Percentiles rank a stretch among this genome's conserved stretches.
Conservation (phyloP, 1,284 basidiomycete species). For the Leccinum pachyderme region DNA sequence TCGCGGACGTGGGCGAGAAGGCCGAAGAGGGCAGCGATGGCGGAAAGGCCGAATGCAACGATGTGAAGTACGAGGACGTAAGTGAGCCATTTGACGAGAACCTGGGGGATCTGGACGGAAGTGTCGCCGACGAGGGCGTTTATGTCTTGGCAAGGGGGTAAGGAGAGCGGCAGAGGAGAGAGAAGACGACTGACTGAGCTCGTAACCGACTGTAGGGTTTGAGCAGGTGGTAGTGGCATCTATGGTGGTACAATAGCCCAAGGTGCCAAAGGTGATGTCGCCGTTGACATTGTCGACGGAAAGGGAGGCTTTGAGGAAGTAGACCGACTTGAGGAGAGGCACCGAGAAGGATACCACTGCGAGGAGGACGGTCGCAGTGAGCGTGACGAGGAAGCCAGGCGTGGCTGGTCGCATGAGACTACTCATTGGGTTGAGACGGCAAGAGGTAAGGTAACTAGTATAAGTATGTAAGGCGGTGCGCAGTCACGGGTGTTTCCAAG, state of each 20-base stretch:
- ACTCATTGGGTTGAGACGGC: constrained; percentile 42
- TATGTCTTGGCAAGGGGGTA: constrained; percentile 54
- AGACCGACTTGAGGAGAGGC: constrained; percentile 80
- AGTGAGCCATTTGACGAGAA: constrained; percentile 86
- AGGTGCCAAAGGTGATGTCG: constrained; percentile 74
- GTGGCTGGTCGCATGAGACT: constrained; percentile 71
- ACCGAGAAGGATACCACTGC: constrained; percentile 85
- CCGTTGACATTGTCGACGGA: constrained; percentile 50
- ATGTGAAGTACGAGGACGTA: constrained; percentile 88
- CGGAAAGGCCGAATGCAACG: constrained; percentile 72
- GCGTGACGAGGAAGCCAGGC: constrained; percentile 79
- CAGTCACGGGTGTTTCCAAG: constrained; percentile 7
- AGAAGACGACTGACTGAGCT: constrained; percentile 60
- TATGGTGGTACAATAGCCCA: constrained; percentile 77
- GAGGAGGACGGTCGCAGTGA: constrained; percentile 71
- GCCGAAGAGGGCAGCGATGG: constrained; percentile 72
- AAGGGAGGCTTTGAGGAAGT: constrained; percentile 78
- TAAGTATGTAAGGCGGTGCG: not conserved
- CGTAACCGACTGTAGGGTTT: constrained; percentile 76
- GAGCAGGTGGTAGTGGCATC: constrained; percentile 65
- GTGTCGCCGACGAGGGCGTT: constrained; percentile 74
- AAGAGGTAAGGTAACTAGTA: no score
- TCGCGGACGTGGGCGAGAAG: constrained; percentile 83
- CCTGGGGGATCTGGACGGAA: constrained; percentile 68
- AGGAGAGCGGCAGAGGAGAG: constrained; percentile 8